Evolutionary conservation across 495 filamentous ascomycete genomes (phyloP), one percentile per base, ranked within the genome.

Genomic region (Aspergillus avenaceus): DNA sequence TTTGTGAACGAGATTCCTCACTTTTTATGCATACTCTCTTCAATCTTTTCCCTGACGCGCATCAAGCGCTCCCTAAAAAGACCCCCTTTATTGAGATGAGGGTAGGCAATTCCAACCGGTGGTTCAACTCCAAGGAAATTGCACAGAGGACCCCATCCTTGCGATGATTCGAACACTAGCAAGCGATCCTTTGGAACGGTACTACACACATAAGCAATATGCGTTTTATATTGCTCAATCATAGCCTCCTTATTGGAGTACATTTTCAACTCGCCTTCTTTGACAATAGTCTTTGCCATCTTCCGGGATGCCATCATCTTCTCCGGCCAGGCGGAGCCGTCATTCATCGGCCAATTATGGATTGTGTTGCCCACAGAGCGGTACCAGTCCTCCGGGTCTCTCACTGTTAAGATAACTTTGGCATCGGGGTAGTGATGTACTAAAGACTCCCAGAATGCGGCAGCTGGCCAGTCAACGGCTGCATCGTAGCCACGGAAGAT

Each of bases 311-410:
- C 36, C 47, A 23, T 53, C 52, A 25, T 50, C 50, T 24, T 27
- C 43, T 45, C 24, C 8, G 42, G 42, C 34, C 34, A 38, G 6
- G 13, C 34, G 6, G 14, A 28, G 9, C n/a, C 13, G 9, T 13
- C 42, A 13, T 8, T 13, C 42, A 45, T 27, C 5, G 22, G 23
- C 22, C 22, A 45, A 24, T 45, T 24, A 34, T 56, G 48, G 5
- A 54, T 37, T 44, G 73, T 77, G 32, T 60, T 56, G 52, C 59
- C 60, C 24, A 66, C 69, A 0, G 64, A 58, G 19, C 43, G 60
- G 54, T 70, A 68, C 76, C 74, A 78, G 5, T 52, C 54, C 49
- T 75, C 62, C 24, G 63, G 65, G 27, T 65, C 56, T 3, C 72
- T 60, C 8, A 59, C 50, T 1, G 63, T 64, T 8, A 76, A 58